Conservation (phyloP, 1,139 yeast genomes). For the Debaryomycetaceae sp. region DNA sequence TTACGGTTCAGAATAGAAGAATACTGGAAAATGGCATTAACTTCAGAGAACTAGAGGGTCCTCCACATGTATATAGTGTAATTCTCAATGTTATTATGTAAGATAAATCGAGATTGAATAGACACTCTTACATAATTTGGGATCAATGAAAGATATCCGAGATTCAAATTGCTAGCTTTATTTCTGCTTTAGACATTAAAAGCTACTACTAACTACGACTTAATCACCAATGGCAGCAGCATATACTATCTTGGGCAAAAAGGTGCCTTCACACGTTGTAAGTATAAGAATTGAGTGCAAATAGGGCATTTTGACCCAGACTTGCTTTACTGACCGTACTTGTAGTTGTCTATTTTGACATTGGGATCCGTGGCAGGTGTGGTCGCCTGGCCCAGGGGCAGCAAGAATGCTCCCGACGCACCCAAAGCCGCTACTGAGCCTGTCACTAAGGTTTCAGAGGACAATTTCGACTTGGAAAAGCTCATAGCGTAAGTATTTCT, state of each 20-base stretch:
- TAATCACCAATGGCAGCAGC: conserved; percentile 50
- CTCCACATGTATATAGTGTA: conserved; percentile 13
- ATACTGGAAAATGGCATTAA: conserved; percentile 56
- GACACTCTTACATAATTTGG: not conserved
- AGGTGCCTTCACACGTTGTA: conserved; percentile 64
- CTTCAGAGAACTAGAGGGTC: conserved; percentile 9
- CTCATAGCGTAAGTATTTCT: conserved; percentile 47
- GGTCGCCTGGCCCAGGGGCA: conserved; percentile 39
- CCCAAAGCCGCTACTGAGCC: conserved; percentile 28
- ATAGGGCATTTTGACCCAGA: not conserved
- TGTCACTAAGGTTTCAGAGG: conserved; percentile 35
- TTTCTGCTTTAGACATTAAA: not conserved
- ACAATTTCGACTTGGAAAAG: conserved; percentile 63
- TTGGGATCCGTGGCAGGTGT: conserved; percentile 46
- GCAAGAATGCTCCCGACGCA: conserved; percentile 27
- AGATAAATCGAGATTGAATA: not conserved
- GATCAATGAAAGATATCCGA: not conserved
- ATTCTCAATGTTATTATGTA: not conserved
- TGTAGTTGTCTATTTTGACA: conserved; percentile 43
- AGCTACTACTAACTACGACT: not conserved
- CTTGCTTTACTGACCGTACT: not conserved
- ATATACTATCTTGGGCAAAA: conserved; percentile 60
- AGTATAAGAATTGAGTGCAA: conserved; percentile 19
- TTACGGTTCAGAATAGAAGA: conserved; percentile 50
- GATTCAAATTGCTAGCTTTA: not conserved